Percentiles rank a stretch among this genome's conserved stretches.
Conservation (phyloP, 768 basidiomycete genomes). For the Tricholoma terreum region DNA sequence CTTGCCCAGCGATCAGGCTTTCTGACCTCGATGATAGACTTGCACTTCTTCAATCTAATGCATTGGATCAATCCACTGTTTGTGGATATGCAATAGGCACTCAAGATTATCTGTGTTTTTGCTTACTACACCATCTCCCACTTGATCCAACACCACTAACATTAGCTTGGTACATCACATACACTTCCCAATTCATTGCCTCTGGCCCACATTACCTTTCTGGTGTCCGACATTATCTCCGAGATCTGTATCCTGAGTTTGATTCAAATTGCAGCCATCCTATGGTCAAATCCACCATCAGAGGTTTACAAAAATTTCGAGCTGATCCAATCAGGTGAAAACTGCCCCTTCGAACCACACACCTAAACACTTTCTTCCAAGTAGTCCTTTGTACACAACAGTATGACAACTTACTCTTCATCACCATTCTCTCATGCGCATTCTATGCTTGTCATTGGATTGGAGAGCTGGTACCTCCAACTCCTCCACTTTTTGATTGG, state of each 20-base stretch:
- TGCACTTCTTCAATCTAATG: constrained; percentile 13
- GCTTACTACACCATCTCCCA: constrained; percentile 9
- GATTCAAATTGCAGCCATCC: neutral
- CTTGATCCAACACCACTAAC: constrained; percentile 19
- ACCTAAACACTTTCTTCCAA: neutral
- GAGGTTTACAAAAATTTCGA: neutral
- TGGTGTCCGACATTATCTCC: neutral
- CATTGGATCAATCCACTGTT: constrained; percentile 19
- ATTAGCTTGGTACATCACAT: constrained; percentile 8
- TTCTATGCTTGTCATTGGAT: neutral
- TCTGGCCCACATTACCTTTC: constrained; percentile 15
- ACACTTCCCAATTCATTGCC: too few species aligned
- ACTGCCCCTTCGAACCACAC: neutral
- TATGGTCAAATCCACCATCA: neutral
- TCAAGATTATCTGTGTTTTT: constrained; percentile 18
- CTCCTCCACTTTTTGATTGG: neutral
- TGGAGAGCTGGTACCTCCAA: neutral
- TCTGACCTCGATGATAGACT: constrained; percentile 13
- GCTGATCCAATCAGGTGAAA: neutral
- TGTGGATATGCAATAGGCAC: constrained; percentile 18
- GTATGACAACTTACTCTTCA: neutral
- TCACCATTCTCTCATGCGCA: neutral
- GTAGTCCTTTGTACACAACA: neutral
- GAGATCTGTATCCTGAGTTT: neutral
- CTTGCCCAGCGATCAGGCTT: constrained; percentile 9